These are phyloP conservation scores for Wallacemonas collosoma DNA, from an alignment of 208 protist genomes.

Conservation along the genomic window DNA sequence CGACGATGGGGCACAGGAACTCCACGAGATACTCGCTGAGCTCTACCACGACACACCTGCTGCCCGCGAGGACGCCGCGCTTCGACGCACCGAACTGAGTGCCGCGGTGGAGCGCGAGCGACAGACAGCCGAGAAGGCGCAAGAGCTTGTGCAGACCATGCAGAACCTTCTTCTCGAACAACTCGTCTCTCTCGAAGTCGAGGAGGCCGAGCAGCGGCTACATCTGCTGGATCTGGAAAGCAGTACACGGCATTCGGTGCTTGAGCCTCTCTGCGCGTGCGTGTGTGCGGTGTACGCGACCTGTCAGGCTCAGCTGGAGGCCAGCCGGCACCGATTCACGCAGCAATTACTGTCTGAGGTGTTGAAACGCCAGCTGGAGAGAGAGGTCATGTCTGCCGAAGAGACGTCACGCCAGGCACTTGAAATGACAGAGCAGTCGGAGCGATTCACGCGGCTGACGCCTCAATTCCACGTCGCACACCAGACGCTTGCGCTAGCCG, in stretches of 20 bases:
- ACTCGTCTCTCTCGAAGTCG: constrained; percentile 8
- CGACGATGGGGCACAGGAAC: not conserved
- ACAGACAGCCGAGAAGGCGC: constrained; percentile 3
- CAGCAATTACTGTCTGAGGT: not conserved
- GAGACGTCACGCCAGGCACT: constrained; percentile 1
- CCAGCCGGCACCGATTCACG: not conserved
- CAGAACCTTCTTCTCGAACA: constrained; percentile 5
- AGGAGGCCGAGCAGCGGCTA: constrained; percentile 3
- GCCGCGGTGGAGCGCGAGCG: constrained; percentile 6
- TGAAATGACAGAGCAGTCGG: constrained; percentile 6
- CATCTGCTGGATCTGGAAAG: not conserved
- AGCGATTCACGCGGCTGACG: not conserved
- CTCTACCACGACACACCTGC: not conserved
- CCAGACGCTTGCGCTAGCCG: not conserved
- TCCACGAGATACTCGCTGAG: not conserved
- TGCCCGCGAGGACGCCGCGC: not conserved
- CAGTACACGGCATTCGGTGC: not conserved
- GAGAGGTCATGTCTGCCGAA: constrained; percentile 16
- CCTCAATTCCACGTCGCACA: constrained; percentile 12
- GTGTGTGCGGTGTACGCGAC: not conserved
- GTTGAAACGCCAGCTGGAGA: not conserved
- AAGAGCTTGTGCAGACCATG: not conserved
- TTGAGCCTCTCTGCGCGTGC: not conserved
- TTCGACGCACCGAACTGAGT: not conserved
- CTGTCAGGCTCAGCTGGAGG: not conserved